phyloP scores from a whole-genome alignment of 495 filamentous ascomycete species.

The Lophiotrema nucula region DNA sequence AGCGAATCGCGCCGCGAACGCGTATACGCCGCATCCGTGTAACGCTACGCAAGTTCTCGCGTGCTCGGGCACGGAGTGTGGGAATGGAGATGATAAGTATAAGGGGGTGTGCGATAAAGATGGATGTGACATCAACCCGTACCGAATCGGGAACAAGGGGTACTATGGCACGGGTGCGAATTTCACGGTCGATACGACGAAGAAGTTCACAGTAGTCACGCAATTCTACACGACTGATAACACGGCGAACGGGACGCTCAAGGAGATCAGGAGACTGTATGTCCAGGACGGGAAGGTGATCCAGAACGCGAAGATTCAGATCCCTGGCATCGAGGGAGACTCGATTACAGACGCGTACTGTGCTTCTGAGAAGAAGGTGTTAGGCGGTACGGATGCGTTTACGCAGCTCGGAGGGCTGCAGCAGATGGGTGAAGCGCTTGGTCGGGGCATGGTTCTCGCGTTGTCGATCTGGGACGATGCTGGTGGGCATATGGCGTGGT shows the following conservation, averaged over 20 bases:
- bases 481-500: slow-evolving; percentile 74
- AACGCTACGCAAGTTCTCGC: slow-evolving; percentile 28
- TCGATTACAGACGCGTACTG: slow-evolving; percentile 63
- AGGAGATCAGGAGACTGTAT: slow-evolving; percentile 60
- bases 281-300: slow-evolving; percentile 60
- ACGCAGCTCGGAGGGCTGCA: slow-evolving; percentile 57
- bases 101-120: slow-evolving; percentile 60
- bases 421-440: slow-evolving; percentile 57
- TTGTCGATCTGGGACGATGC: slow-evolving; percentile 80
- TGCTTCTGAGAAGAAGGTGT: slow-evolving; percentile 50
- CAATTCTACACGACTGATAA: slow-evolving; percentile 58
- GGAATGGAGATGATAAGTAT: slow-evolving; percentile 23
- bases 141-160: slow-evolving; percentile 50
- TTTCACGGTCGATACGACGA: slow-evolving; percentile 56
- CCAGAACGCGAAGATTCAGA: slow-evolving; percentile 54
- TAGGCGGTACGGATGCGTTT: slow-evolving; percentile 54
- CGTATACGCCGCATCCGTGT: slow-evolving; percentile 42
- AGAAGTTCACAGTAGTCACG: slow-evolving; percentile 63
- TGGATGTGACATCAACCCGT: slow-evolving; percentile 66
- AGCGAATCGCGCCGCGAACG: slow-evolving; percentile 29
- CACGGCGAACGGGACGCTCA: slow-evolving; percentile 49
- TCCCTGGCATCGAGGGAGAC: slow-evolving; percentile 53
- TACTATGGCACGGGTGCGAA: slow-evolving; percentile 55
- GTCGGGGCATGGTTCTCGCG: slow-evolving; percentile 66
- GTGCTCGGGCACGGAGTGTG: slow-evolving; percentile 27